Conservation (phyloP, 306 rosid species). For the Echinosophora koreensis region DNA sequence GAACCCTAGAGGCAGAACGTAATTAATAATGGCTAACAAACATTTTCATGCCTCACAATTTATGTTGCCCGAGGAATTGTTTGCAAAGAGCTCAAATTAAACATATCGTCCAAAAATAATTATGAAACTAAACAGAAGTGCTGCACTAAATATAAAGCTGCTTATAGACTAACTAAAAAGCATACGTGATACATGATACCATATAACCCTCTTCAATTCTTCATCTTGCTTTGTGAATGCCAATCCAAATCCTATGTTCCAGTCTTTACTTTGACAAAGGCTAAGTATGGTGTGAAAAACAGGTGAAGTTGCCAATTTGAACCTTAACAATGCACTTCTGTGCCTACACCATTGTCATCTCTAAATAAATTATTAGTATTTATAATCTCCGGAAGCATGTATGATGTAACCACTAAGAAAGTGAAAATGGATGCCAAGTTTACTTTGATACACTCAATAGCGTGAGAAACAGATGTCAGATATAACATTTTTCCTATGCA, state of each 20-base stretch:
- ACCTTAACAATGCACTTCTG: background rate
- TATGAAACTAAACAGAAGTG: background rate
- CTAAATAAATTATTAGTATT: background rate
- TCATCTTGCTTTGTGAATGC: background rate
- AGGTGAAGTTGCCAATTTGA: constrained; percentile 15
- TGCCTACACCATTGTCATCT: background rate
- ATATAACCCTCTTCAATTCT: background rate
- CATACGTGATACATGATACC: background rate
- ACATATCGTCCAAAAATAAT: constrained; percentile 3
- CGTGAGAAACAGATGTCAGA: background rate
- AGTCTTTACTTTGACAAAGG: background rate
- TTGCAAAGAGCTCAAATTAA: background rate
- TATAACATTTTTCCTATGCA: background rate
- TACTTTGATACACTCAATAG: background rate
- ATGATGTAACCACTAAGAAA: background rate
- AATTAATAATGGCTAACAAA: background rate
- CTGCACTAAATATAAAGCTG: background rate
- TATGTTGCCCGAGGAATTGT: background rate
- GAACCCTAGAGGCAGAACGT: constrained; percentile 1
- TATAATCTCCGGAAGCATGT: background rate
- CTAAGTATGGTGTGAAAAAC: background rate
- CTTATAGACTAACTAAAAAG: background rate
- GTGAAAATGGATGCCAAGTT: background rate
- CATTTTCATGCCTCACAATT: background rate
- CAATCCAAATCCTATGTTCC: background rate